phyloP scores from a whole-genome alignment of 1,139 yeast genomes.

The Kodamaea plutei region DNA sequence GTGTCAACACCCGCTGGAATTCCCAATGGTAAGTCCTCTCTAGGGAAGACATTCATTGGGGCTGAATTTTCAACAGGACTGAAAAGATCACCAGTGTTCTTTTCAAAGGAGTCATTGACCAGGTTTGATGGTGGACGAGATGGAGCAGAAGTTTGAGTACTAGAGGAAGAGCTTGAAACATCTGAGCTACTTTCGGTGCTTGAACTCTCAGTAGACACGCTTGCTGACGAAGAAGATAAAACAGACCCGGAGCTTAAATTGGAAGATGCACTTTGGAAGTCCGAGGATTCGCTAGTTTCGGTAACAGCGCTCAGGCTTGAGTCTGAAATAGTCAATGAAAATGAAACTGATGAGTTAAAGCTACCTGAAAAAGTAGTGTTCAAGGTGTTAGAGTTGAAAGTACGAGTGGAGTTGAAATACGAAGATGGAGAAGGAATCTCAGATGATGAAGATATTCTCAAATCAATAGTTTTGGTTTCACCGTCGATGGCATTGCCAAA shows the following conservation, averaged over 20 bases:
- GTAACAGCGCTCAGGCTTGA: background rate
- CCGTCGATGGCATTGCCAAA: background rate
- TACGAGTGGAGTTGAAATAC: background rate
- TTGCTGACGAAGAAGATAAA: conserved; percentile 1
- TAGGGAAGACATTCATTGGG: conserved; percentile 49
- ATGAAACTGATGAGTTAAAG: too few species aligned
- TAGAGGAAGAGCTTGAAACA: conserved; percentile 1
- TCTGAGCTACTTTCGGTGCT: background rate
- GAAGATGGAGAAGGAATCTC: background rate
- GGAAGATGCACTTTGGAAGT: background rate
- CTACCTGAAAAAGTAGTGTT: too few species aligned
- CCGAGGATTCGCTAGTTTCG: background rate
- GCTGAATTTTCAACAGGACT: conserved; percentile 42
- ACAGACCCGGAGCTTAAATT: conserved; percentile 1
- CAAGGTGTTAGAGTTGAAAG: background rate
- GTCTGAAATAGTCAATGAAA: too few species aligned
- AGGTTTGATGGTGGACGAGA: conserved; percentile 5
- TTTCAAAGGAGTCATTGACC: conserved; percentile 6
- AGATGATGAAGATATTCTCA: conserved; percentile 9
- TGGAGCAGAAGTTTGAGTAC: conserved; percentile 2
- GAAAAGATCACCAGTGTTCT: conserved; percentile 33
- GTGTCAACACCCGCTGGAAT: conserved; percentile 46
- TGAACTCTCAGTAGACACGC: conserved; percentile 3
- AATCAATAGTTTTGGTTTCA: conserved; percentile 10
- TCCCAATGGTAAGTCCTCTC: conserved; percentile 47